Evolutionary conservation across 345 rosid genomes (phyloP).

Genomic region (Balakata baccata): DNA sequence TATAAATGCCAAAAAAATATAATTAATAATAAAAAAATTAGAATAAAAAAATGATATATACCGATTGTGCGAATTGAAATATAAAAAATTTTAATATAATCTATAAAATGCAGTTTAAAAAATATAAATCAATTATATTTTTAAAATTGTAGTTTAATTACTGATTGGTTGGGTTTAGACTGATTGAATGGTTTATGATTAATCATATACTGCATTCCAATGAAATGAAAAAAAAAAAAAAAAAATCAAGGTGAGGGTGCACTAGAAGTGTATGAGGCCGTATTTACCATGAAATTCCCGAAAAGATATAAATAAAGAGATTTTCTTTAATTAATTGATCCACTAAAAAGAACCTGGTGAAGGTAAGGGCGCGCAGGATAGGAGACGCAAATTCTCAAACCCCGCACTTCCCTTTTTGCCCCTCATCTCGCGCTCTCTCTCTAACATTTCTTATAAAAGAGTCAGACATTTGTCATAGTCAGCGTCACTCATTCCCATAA

Average conservation of each 20-base stretch:
- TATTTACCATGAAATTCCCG: neutral
- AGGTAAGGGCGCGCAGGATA: conserved; percentile 38
- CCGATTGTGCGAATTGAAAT: too few species aligned
- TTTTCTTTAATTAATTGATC: neutral
- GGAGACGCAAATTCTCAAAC: neutral
- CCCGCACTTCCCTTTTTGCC: neutral
- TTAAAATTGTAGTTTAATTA: too few species aligned
- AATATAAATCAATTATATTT: too few species aligned
- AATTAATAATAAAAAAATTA: too few species aligned
- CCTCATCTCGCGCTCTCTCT: neutral
- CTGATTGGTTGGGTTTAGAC: too few species aligned
- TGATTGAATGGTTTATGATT: too few species aligned
- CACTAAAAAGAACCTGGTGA: conserved; percentile 14
- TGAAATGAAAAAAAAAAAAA: too few species aligned
- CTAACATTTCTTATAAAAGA: neutral
- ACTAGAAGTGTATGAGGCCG: neutral
- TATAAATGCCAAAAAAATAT: too few species aligned
- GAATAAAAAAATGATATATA: too few species aligned
- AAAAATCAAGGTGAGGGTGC: neutral
- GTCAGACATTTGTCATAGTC: conserved; percentile 33
- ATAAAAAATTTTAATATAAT: too few species aligned
- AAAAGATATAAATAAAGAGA: neutral
- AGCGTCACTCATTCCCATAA: conserved; percentile 42
- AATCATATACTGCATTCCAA: too few species aligned
- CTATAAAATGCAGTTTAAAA: too few species aligned